Conservation (phyloP, 176 grass and related monocot species). For the Lolium multiflorum region DNA sequence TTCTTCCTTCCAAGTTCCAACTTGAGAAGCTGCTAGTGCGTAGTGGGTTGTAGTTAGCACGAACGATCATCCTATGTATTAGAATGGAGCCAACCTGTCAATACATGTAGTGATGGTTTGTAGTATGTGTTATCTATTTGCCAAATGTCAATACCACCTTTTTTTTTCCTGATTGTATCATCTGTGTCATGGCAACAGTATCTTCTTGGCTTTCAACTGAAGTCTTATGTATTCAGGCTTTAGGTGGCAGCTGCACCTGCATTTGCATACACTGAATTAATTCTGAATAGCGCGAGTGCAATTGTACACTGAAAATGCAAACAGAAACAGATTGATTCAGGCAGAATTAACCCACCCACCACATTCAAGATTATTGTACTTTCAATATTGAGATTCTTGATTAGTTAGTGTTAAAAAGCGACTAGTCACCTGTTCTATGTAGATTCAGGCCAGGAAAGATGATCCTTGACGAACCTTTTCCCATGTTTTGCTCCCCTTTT, state of each 20-base stretch:
- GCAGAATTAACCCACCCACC: not conserved
- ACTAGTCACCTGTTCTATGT: slow-evolving; percentile 1
- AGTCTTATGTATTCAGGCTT: not conserved
- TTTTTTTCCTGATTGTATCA: slow-evolving; percentile 14
- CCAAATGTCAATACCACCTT: slow-evolving; percentile 54
- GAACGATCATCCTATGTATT: slow-evolving; percentile 98
- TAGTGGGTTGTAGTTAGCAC: slow-evolving; percentile 50
- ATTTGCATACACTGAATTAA: slow-evolving; percentile 19
- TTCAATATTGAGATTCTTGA: not conserved
- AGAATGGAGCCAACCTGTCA: slow-evolving; percentile 73
- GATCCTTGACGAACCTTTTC: slow-evolving; percentile 29
- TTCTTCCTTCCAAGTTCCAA: slow-evolving; percentile 16
- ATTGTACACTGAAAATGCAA: not conserved
- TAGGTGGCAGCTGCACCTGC: slow-evolving; percentile 9
- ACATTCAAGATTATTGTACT: not conserved
- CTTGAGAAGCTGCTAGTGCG: slow-evolving; percentile 33
- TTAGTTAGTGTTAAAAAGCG: not conserved
- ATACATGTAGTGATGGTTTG: slow-evolving; percentile 97
- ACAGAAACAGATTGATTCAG: slow-evolving; percentile 15
- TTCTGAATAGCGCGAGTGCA: not conserved
- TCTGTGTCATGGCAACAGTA: slow-evolving; percentile 38
- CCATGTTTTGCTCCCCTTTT: slow-evolving; percentile 37
- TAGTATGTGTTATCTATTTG: slow-evolving; percentile 55
- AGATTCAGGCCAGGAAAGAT: slow-evolving; percentile 33
- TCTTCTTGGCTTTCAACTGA: slow-evolving; percentile 18